A percentile compares a stretch with the other conserved stretches of the same genome.
Conservation (phyloP, 805 yeast genomes). For the Barnettozyma sucrosica region DNA sequence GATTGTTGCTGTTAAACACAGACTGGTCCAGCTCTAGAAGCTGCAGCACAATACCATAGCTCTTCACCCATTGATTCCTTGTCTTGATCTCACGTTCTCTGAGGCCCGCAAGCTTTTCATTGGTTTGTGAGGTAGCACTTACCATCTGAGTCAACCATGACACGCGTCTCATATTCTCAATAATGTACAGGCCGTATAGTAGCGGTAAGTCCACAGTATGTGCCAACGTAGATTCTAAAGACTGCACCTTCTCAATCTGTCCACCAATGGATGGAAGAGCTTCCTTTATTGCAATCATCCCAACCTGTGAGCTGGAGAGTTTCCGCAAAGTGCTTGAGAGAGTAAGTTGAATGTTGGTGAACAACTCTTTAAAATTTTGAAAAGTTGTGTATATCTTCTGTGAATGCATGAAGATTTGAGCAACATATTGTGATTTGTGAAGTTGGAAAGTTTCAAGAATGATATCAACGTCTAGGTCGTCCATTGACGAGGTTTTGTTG, state of each 20-base stretch:
- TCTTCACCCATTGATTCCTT: conserved; percentile 58
- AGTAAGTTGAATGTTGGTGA: conserved; percentile 20
- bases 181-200: conserved; percentile 60
- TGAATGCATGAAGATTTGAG: conserved; percentile 31
- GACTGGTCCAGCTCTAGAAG: conserved; percentile 25
- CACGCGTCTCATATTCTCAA: conserved; percentile 54
- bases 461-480: conserved; percentile 17
- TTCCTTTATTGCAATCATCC: conserved; percentile 20
- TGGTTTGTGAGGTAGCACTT: conserved; percentile 29
- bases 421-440: conserved; percentile 25
- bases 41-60: conserved; percentile 46
- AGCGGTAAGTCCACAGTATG: conserved; percentile 62
- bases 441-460: conserved; percentile 20
- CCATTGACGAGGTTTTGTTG: conserved; percentile 12
- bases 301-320: conserved; percentile 17
- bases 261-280: conserved; percentile 15
- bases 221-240: conserved; percentile 20
- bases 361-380: conserved; percentile 30
- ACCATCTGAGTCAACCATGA: conserved; percentile 43
- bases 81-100: conserved; percentile 50
- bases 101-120: conserved; percentile 53
- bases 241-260: conserved; percentile 24
- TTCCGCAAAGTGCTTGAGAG: conserved; percentile 14
- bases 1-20: conserved; percentile 18
- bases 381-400: conserved; percentile 32